Conservation (phyloP, 2,329 filamentous ascomycete genomes). For the Verticillium tricorpus region DNA sequence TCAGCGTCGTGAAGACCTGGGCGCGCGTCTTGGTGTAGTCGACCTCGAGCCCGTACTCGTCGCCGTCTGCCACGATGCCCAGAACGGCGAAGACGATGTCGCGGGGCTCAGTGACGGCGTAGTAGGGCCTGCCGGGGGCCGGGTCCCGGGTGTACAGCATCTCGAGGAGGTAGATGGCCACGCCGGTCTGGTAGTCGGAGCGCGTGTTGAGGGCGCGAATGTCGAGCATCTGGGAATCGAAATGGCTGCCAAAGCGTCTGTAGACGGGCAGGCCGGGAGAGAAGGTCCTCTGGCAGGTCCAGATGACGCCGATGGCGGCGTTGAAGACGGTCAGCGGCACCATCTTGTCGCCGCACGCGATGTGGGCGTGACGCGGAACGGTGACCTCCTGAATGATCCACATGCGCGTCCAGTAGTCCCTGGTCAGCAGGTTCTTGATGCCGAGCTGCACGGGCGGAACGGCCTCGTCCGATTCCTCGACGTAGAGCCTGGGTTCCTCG, state of each 20-base stretch:
- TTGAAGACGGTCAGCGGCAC: constrained; percentile 9
- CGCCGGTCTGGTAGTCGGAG: neutral
- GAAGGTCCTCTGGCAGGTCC: neutral
- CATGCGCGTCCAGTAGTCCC: constrained; percentile 28
- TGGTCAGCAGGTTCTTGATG: constrained; percentile 20
- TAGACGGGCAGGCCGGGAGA: neutral
- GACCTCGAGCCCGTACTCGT: neutral
- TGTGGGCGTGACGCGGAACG: constrained; percentile 16
- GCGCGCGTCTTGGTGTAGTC: constrained; percentile 8
- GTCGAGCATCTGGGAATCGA: neutral
- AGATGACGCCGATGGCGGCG: neutral
- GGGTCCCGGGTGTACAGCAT: constrained; percentile 4
- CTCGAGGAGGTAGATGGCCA: neutral
- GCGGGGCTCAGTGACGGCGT: constrained; percentile 16
- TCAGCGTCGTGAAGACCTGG: constrained; percentile 7
- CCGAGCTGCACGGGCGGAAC: neutral
- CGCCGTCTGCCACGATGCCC: constrained; percentile 8
- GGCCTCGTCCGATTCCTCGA: neutral
- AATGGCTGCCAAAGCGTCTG: neutral
- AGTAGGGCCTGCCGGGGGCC: constrained; percentile 6
- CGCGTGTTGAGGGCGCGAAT: constrained; percentile 1
- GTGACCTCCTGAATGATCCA: constrained; percentile 27
- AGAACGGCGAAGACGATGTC: constrained; percentile 15
- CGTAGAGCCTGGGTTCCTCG: neutral
- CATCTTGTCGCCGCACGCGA: constrained; percentile 18